Conservation (phyloP, 805 yeast species). For the Teunomyces gatunensis region DNA sequence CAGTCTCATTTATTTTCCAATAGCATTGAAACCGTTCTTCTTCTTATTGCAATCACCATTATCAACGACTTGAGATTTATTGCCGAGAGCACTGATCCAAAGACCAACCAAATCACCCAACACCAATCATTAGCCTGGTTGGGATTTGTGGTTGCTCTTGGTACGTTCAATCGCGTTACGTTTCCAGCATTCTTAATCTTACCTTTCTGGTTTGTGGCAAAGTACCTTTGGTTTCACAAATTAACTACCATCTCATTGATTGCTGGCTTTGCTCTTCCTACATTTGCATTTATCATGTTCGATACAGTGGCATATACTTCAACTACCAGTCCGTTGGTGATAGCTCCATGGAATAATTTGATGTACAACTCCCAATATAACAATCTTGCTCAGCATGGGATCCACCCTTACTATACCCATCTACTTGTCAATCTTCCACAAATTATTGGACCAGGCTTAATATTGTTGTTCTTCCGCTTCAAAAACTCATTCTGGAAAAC, state of each 20-base stretch:
- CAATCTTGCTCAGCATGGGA: constrained; percentile 76
- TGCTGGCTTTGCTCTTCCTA: constrained; percentile 32
- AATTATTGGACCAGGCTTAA: constrained; percentile 72
- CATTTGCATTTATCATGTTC: constrained; percentile 38
- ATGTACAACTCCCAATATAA: constrained; percentile 57
- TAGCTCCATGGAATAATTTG: constrained; percentile 78
- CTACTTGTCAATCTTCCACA: constrained; percentile 73
- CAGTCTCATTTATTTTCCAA: constrained; percentile 93
- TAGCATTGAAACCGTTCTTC: constrained; percentile 65
- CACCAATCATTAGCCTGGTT: constrained; percentile 19
- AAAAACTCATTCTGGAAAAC: constrained; percentile 41
- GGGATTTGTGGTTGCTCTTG: constrained; percentile 58
- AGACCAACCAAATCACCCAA: neutral
- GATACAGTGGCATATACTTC: constrained; percentile 48
- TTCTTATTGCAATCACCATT: constrained; percentile 49
- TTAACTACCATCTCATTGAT: constrained; percentile 24
- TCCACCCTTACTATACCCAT: constrained; percentile 79
- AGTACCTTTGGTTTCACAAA: constrained; percentile 39
- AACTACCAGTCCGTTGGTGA: constrained; percentile 25
- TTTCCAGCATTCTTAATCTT: constrained; percentile 70
- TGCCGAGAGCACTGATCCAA: neutral
- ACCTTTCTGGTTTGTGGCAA: constrained; percentile 53
- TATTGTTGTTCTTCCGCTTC: constrained; percentile 41
- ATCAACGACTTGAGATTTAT: constrained; percentile 41
- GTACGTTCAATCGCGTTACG: constrained; percentile 82